Conservation (phyloP, 306 rosid genomes). For the Begonia masoniana region DNA sequence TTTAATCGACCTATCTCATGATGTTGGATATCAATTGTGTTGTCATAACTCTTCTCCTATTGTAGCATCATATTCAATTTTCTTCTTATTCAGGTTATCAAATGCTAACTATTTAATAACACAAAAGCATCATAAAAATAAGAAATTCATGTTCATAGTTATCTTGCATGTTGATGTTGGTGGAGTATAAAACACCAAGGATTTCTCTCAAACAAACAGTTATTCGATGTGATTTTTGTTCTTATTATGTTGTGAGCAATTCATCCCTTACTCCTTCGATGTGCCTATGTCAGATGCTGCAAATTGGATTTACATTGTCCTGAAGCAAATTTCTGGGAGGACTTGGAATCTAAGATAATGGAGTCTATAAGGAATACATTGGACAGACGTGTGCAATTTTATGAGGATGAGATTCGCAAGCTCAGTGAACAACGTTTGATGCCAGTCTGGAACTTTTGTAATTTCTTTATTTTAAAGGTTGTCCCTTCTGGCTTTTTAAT, state of each 20-base stretch:
- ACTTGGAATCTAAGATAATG: conserved; percentile 76
- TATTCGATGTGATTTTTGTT: not conserved
- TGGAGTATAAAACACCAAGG: too few relatives aligned
- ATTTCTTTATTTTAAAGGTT: conserved; percentile 94
- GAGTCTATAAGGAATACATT: conserved; percentile 88
- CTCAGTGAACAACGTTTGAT: conserved; percentile 92
- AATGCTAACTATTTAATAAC: too few relatives aligned
- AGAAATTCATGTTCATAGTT: too few relatives aligned
- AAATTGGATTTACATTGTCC: conserved; percentile 70
- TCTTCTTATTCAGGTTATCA: too few relatives aligned
- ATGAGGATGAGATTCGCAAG: conserved; percentile 97
- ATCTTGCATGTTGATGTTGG: too few relatives aligned
- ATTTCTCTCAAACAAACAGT: not conserved
- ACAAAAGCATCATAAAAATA: too few relatives aligned
- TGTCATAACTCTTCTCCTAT: too few relatives aligned
- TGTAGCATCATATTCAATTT: too few relatives aligned
- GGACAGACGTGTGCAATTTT: conserved; percentile 94
- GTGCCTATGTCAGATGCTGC: conserved; percentile 67
- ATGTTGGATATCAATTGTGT: too few relatives aligned
- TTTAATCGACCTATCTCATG: too few relatives aligned
- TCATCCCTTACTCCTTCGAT: not conserved
- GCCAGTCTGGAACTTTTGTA: conserved; percentile 99
- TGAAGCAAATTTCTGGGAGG: conserved; percentile 94
- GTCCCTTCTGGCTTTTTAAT: conserved; percentile 11
- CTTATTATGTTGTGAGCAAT: too few relatives aligned